Conservation (phyloP, 805 yeast species). For the Starmerella stellata region DNA sequence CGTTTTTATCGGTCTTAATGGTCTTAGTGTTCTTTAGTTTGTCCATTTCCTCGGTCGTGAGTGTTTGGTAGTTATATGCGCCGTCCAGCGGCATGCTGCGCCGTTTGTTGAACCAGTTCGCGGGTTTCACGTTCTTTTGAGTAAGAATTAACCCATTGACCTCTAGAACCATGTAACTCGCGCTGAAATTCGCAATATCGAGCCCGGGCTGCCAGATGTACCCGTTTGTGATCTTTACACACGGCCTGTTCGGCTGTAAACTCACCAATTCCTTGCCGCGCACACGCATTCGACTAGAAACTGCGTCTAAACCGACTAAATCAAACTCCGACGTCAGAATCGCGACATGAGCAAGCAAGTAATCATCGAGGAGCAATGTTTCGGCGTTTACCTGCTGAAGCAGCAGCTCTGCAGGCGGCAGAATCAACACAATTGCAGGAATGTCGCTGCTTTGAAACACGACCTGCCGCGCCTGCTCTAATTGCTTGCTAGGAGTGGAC, state of each 20-base stretch:
- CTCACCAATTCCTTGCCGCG: background rate
- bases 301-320: background rate
- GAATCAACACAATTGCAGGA: slow-evolving; percentile 8
- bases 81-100: slow-evolving; percentile 1
- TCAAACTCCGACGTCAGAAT: background rate
- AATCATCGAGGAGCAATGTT: slow-evolving; percentile 11
- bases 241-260: background rate
- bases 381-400: slow-evolving; percentile 4
- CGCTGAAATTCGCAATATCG: slow-evolving; percentile 1
- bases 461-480: slow-evolving; percentile 3
- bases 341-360: slow-evolving; percentile 14
- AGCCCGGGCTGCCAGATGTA: slow-evolving; percentile 10
- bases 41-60: background rate
- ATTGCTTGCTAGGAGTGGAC: slow-evolving; percentile 12
- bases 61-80: background rate
- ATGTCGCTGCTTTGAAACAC: background rate
- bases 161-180: slow-evolving; percentile 5
- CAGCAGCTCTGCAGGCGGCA: slow-evolving; percentile 10
- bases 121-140: background rate
- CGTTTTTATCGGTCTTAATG: background rate
- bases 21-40: background rate
- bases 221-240: background rate
- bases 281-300: slow-evolving; percentile 1
- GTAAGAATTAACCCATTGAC: slow-evolving; percentile 2
- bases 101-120: slow-evolving; percentile 5